Conservation (phyloP, 495 filamentous ascomycete genomes). For the Aspergillus sclerotioniger region DNA sequence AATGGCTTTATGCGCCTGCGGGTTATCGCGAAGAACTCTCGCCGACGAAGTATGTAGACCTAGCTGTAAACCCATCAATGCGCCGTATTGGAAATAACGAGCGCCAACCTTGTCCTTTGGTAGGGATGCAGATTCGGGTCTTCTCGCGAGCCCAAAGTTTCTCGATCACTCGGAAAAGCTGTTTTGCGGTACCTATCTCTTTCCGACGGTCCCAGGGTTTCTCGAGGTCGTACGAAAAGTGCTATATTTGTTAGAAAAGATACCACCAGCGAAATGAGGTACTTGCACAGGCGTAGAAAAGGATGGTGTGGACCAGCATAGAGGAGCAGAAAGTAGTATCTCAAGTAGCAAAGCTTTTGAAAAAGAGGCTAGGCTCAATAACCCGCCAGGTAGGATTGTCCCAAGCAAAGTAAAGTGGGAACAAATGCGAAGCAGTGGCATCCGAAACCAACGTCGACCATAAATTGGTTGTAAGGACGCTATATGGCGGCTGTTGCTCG, state of each 20-base stretch:
- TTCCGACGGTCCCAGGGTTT: constrained; percentile 1
- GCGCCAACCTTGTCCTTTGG: neutral
- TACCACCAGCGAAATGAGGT: neutral
- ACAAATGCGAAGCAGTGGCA: neutral
- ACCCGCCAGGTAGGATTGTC: constrained; percentile 5
- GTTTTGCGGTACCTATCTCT: neutral
- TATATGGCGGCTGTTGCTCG: neutral
- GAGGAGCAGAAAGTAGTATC: neutral
- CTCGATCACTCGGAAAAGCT: neutral
- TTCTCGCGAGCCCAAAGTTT: neutral
- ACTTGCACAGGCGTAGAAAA: constrained; percentile 2
- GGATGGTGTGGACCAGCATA: constrained; percentile 2
- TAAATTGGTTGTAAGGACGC: neutral
- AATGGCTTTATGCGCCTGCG: neutral
- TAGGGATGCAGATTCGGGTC: neutral
- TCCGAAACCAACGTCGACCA: neutral
- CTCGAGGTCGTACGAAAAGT: neutral
- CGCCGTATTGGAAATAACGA: neutral
- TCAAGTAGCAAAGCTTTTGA: neutral
- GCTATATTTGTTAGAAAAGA: neutral
- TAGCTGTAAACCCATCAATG: neutral
- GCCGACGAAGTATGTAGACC: neutral
- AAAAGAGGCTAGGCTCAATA: neutral
- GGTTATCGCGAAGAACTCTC: too few species aligned
- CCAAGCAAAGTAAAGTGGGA: neutral